phyloP scores from a whole-genome alignment of 495 filamentous ascomycete genomes.

The Hypoxylon perforatum region DNA sequence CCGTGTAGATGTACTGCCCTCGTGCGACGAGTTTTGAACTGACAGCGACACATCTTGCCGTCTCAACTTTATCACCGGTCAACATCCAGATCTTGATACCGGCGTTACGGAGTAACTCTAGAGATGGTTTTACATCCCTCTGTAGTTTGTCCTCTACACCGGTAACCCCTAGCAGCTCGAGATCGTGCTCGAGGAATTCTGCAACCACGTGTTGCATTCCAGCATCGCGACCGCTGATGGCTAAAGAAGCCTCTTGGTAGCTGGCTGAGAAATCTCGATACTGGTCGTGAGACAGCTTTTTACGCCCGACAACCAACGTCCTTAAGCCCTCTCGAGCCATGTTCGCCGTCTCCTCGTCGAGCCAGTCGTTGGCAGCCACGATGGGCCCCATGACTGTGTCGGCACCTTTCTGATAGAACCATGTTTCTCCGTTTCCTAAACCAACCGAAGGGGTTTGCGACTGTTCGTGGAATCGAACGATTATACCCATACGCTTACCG shows the following conservation, averaged over 20 bases:
- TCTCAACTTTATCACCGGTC: constrained; percentile 98
- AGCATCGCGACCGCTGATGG: constrained; percentile 79
- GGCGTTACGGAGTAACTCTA: constrained; percentile 95
- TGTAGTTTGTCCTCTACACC: constrained; percentile 98
- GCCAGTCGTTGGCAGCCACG: constrained; percentile 95
- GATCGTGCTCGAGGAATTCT: constrained; percentile 84
- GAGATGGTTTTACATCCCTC: constrained; percentile 90
- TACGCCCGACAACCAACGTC: constrained; percentile 92
- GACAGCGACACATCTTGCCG: constrained; percentile 95
- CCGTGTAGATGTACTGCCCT: constrained; percentile 95
- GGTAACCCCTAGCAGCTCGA: constrained; percentile 94
- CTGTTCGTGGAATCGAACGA: constrained; percentile 80
- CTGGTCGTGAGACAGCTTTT: constrained; percentile 76
- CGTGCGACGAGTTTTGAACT: constrained; percentile 93
- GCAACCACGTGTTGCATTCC: constrained; percentile 82
- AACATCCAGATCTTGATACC: constrained; percentile 99
- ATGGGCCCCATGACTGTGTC: constrained; percentile 97
- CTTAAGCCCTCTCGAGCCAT: constrained; percentile 97
- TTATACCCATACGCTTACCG: constrained; percentile 98
- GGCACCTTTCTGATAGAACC: constrained; percentile 99
- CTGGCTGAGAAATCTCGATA: constrained; percentile 80
- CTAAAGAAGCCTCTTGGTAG: constrained; percentile 83
- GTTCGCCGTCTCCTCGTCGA: constrained; percentile 97
- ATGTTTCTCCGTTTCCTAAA: constrained; percentile 76
- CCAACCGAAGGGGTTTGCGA: constrained; percentile 51